Base-by-base conservation (phyloP, 805 yeast genomes). In the Wickerhamiella australiensis region DNA sequence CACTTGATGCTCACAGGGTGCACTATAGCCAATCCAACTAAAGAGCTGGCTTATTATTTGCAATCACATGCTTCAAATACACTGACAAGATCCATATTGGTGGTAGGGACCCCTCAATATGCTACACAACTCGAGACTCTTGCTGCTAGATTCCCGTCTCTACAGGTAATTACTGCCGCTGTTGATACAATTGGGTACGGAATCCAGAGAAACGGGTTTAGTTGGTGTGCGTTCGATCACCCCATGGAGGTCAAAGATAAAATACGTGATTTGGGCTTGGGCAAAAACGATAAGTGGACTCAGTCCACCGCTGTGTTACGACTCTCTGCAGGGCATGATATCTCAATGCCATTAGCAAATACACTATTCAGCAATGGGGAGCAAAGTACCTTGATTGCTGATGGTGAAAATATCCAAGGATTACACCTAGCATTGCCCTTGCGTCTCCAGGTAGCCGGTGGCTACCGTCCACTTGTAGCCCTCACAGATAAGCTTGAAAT, bases 91-190 rank as follows among this genome's bases (percentile, higher is more conserved):
- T 54, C 66, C 2, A 35, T 64, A 15, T 38, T 67, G 2, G 55
- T 63, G 3, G 60, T 65, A 4, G 61, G 59, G 5, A 65, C 71
- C 15, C 68, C 70, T 11, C 59, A 60, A 45, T 55, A 63, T 31
- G 65, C 69, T 12, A 29, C 50, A 8, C 61, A 63, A 38, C 52
- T 67, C 37, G 35, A 42, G 17, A 36, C 21, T 0, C 49, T 59
- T 13, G 52, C 55, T 21, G 13, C 33, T 15, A 50, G 47, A 20
- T 53, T 54, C 44, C 58, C 59, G 3, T 38, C 43, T n/a, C 46
- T 57, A 17, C 63, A 62, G 49, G 49, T 59, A 7, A 57, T 61
- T 3, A 63, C 57, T 2, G 50, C 60, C 0, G 58, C 62, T 1
- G 57, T 56, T 5, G 68, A 65, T 50, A 55, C 64, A 0, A 58